Base-by-base conservation (phyloP, 352 stramenopile species). In the Peronospora destructor region DNA sequence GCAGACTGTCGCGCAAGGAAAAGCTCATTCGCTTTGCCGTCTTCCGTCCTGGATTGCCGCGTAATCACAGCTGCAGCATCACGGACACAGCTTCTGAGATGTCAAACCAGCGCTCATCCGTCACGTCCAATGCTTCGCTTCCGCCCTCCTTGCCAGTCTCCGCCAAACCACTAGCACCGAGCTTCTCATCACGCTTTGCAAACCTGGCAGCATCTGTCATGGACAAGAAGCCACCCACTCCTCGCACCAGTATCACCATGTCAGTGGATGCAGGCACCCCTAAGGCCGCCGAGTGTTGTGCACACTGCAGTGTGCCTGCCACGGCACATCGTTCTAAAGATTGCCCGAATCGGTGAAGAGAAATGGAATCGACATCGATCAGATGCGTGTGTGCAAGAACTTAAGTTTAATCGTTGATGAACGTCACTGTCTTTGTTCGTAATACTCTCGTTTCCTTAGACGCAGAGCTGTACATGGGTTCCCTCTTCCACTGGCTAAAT, bases 21-120 rank as follows among this genome's bases (percentile, higher is more conserved):
- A 91, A 91, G 47, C 54, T 85, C 17, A 87, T 91, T 49, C 80
- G 80, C 21, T 88, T 91, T 41, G 80, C 80, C 3, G 73, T 83
- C 33, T 88, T 88, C 58, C 69, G 67, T 6, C 73, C 76, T 0
- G 71, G 67, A 6, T 77, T 72, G 5, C 68, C 63, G n/a, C 69
- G 65, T 41, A 66, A 76, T 29, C 65, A 50, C 33, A 66, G 57
- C 37, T 64, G 53, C 30, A 66, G 57, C 37, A 65, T 56, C 16
- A 61, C 58, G 9, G 57, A 79, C 25, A 65, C 61, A 26, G 63
- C 72, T 14, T 83, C 72, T 13, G 70, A 84, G 16, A 52, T 63
- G n/a, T 80, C 63, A 5, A 72, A 74, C 21, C 49, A 70, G n/a
- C 62, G 56, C 19, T 46, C 56, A 33, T 69, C 68, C 8, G 60